phyloP scores from a whole-genome alignment of 805 yeast genomes.

The Candida loeiensis region DNA sequence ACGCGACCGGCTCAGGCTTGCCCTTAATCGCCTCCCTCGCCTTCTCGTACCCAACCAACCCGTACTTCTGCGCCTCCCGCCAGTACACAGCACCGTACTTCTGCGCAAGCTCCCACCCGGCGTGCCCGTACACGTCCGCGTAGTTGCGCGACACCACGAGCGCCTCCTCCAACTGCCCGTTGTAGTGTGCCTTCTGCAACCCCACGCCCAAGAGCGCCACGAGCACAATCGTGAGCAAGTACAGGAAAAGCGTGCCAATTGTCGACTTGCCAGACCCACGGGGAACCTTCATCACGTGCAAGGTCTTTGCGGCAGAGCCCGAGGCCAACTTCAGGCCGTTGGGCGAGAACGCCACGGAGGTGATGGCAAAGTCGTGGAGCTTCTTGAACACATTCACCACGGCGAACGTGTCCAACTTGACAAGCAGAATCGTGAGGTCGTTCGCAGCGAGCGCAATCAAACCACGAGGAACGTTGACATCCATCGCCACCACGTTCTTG shows the following conservation, averaged over 20 bases:
- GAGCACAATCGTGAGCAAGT: constrained; percentile 31
- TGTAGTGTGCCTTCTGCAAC: constrained; percentile 33
- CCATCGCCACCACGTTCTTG: constrained; percentile 53
- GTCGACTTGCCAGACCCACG: constrained; percentile 40
- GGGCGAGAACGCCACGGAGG: constrained; percentile 66
- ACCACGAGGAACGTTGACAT: constrained; percentile 39
- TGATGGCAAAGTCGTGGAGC: constrained; percentile 76
- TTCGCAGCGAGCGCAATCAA: constrained; percentile 58
- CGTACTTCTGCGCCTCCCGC: constrained; percentile 17
- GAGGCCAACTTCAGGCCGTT: constrained; percentile 65
- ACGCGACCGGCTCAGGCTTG: neutral
- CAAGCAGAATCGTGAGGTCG: constrained; percentile 63
- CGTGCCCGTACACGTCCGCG: constrained; percentile 16
- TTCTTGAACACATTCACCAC: constrained; percentile 49
- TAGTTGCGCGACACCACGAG: constrained; percentile 18
- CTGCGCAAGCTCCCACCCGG: constrained; percentile 20
- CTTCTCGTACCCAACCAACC: neutral
- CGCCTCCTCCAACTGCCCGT: constrained; percentile 29
- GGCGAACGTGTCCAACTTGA: constrained; percentile 50
- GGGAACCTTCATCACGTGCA: constrained; percentile 62
- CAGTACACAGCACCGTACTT: constrained; percentile 21
- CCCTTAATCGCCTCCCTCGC: constrained; percentile 1
- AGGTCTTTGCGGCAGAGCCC: constrained; percentile 72
- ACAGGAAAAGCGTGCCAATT: constrained; percentile 31
- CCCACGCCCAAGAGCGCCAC: constrained; percentile 29